Percentiles rank a stretch among this genome's conserved stretches.
Conservation (phyloP, 768 basidiomycete species). For the Suillus subaureus region DNA sequence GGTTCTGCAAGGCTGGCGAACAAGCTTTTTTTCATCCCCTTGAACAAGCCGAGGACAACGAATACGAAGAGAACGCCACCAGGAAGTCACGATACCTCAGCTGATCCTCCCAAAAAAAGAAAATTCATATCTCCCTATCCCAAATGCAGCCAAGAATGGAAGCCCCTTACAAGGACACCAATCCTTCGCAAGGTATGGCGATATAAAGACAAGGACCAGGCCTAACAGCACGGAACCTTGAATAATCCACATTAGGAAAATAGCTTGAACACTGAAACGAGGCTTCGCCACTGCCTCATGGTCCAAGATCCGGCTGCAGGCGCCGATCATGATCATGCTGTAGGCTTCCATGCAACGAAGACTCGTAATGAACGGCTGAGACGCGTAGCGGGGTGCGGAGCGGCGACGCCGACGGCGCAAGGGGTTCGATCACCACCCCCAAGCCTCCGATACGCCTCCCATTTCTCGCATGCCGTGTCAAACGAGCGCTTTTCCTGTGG, state of each 20-base stretch:
- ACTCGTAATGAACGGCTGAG: slow-evolving; percentile 57
- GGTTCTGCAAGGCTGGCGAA: not conserved
- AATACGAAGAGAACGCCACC: not conserved
- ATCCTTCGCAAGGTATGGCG: not conserved
- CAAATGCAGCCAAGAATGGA: not conserved
- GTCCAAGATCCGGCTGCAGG: slow-evolving; percentile 2
- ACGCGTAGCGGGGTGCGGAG: slow-evolving; percentile 26
- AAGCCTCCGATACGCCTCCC: slow-evolving; percentile 35
- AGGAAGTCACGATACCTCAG: not conserved
- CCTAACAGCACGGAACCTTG: slow-evolving; percentile 1
- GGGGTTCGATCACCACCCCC: not conserved
- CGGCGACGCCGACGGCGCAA: not conserved
- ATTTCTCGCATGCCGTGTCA: slow-evolving; percentile 57
- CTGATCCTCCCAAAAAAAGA: not conserved
- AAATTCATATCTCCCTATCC: not conserved
- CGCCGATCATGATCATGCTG: slow-evolving; percentile 2
- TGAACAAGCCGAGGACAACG: not conserved
- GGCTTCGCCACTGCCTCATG: slow-evolving; percentile 1
- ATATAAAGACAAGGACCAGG: not conserved
- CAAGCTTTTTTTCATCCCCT: not conserved
- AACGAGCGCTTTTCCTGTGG: slow-evolving; percentile 57
- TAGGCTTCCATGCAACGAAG: slow-evolving; percentile 60
- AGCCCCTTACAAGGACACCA: not conserved
- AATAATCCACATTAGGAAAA: not conserved
- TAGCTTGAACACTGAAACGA: slow-evolving; percentile 1